Percentiles rank a stretch among this genome's conserved stretches.
These are phyloP conservation scores for Danielia oregonensis DNA, from an alignment of 805 yeast species.

Conservation along the genomic window DNA sequence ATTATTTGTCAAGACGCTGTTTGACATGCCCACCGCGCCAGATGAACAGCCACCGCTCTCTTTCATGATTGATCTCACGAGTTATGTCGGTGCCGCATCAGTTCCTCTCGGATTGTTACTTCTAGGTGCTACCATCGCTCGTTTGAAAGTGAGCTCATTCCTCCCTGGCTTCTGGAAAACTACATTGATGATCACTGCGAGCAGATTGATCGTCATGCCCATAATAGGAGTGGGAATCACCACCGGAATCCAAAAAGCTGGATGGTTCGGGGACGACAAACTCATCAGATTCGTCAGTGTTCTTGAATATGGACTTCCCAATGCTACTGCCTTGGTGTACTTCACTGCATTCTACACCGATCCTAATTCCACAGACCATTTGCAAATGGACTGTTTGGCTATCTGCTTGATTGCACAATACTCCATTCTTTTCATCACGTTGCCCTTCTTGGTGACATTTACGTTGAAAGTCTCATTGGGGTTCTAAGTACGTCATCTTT, in stretches of 20 bases:
- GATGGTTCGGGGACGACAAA: constrained; percentile 60
- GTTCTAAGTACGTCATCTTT: constrained; percentile 14
- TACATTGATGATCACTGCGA: constrained; percentile 50
- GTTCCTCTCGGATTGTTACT: constrained; percentile 83
- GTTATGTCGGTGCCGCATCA: constrained; percentile 80
- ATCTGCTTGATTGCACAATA: constrained; percentile 73
- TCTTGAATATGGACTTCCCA: constrained; percentile 75
- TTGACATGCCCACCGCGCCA: constrained; percentile 70
- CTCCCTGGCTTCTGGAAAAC: constrained; percentile 73
- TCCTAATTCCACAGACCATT: constrained; percentile 44
- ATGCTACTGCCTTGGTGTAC: constrained; percentile 84
- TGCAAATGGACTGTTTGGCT: constrained; percentile 85
- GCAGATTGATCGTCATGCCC: constrained; percentile 69
- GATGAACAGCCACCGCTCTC: constrained; percentile 81
- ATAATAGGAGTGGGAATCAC: constrained; percentile 64
- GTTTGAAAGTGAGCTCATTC: constrained; percentile 56
- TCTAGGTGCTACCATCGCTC: constrained; percentile 83
- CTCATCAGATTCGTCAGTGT: constrained; percentile 71
- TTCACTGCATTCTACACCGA: constrained; percentile 87
- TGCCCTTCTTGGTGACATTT: constrained; percentile 75
- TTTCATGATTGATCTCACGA: constrained; percentile 75
- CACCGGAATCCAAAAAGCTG: constrained; percentile 55
- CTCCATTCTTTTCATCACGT: constrained; percentile 56
- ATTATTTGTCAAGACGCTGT: constrained; percentile 51
- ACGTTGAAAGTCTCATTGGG: constrained; percentile 51